phyloP scores from a whole-genome alignment of 1,139 yeast genomes.

The Saccharomyces hybrid region DNA sequence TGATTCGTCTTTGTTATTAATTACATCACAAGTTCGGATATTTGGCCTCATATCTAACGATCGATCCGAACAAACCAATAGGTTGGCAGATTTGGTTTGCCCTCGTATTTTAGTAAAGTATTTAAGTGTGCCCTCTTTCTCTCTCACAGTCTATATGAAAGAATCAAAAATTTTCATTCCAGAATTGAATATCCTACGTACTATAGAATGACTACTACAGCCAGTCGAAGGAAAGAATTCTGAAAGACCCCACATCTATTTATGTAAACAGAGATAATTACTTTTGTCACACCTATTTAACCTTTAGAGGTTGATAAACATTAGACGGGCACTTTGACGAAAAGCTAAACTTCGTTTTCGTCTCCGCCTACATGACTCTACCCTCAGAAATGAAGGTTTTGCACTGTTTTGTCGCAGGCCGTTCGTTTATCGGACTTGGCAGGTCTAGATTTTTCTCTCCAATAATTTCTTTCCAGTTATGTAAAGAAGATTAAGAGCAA shows the following conservation, averaged over 20 bases:
- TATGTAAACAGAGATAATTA: neutral
- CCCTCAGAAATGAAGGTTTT: neutral
- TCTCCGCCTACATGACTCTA: conserved; percentile 1
- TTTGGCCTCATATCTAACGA: neutral
- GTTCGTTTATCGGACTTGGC: neutral
- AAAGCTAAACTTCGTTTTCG: neutral
- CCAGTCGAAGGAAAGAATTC: neutral
- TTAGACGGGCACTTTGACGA: neutral
- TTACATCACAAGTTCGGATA: neutral
- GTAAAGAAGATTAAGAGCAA: neutral
- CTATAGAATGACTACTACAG: neutral
- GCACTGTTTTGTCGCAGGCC: neutral
- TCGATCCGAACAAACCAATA: neutral
- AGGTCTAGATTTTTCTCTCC: conserved; percentile 1
- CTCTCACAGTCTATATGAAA: neutral
- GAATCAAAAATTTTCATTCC: neutral
- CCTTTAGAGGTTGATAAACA: neutral
- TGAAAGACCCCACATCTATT: neutral
- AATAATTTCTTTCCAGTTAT: neutral
- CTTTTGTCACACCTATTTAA: neutral
- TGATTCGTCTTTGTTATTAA: neutral
- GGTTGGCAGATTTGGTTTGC: neutral
- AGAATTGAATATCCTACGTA: neutral
- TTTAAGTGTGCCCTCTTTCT: neutral
- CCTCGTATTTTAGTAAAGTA: neutral